phyloP scores from a whole-genome alignment of 2,329 filamentous ascomycete genomes.

The Pezizomycotina sp. region DNA sequence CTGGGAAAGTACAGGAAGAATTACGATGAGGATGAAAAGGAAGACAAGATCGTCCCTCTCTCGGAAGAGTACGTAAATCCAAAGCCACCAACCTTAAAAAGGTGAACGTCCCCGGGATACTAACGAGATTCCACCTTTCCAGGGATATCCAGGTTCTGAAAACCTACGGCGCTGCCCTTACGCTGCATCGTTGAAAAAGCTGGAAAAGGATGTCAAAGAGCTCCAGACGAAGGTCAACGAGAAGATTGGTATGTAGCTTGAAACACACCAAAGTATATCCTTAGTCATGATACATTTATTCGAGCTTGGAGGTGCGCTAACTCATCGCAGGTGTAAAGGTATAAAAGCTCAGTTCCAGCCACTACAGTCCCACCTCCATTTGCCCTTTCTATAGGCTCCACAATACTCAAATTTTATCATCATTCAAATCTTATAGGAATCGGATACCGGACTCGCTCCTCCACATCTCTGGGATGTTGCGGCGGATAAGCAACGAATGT shows the following conservation, averaged over 20 bases:
- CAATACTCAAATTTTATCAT: no score
- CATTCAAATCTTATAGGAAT: slow-evolving; percentile 48
- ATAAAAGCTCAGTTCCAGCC: no score
- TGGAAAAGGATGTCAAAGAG: slow-evolving; percentile 98
- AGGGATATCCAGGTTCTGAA: slow-evolving; percentile 99
- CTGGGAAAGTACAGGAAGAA: slow-evolving; percentile 99
- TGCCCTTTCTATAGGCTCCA: background rate
- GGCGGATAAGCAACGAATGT: slow-evolving; percentile 95
- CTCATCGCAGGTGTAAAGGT: slow-evolving; percentile 45
- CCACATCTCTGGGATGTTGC: slow-evolving; percentile 98
- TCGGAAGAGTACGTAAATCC: slow-evolving; percentile 66
- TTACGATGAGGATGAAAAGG: slow-evolving; percentile 88
- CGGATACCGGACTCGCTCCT: slow-evolving; percentile 91
- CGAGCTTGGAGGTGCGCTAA: slow-evolving; percentile 20
- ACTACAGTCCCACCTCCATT: no score
- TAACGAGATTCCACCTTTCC: slow-evolving; percentile 6
- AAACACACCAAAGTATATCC: slow-evolving; percentile 24
- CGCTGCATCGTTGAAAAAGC: slow-evolving; percentile 80
- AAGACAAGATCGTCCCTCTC: slow-evolving; percentile 98
- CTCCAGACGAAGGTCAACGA: slow-evolving; percentile 96
- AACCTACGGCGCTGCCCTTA: slow-evolving; percentile 98
- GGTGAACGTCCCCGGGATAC: background rate
- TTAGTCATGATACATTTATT: background rate
- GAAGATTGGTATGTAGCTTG: slow-evolving; percentile 56
- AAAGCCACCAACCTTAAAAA: slow-evolving; percentile 1